Evolutionary conservation across 345 rosid species (phyloP).

Genomic region (Murraya paniculata): DNA sequence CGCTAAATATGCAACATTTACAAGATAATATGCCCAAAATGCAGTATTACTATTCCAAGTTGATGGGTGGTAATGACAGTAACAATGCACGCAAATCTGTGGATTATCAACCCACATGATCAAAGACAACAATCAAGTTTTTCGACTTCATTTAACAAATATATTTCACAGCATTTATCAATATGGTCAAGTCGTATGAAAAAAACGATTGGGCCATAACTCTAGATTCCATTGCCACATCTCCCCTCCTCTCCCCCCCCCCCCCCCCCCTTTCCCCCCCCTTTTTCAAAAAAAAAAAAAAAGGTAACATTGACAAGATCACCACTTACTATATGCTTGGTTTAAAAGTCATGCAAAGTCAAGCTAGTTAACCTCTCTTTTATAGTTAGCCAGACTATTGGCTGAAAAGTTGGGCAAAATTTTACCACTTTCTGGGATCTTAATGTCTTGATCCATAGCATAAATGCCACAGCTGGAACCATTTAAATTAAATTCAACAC

Average conservation of each 20-base stretch:
- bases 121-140: not conserved
- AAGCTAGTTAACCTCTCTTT: not conserved
- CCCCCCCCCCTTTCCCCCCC: no score
- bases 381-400: not conserved
- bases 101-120: not conserved
- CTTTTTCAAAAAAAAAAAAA: no score
- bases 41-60: not conserved
- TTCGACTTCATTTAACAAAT: not conserved
- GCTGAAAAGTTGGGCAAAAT: not conserved
- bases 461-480: not conserved
- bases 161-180: not conserved
- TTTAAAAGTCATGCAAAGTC: not conserved
- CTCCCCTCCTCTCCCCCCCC: not conserved
- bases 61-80: not conserved
- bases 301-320: not conserved
- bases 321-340: not conserved
- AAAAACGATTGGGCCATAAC: not conserved
- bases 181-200: no score
- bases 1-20: not conserved
- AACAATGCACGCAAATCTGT: not conserved
- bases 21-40: not conserved
- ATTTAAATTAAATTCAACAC: not conserved
- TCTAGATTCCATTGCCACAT: not conserved
- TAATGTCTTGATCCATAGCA: not conserved
- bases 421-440: not conserved